These are phyloP conservation scores for Volvox carteri DNA, from an alignment of 163 green algal species.

Conservation along the genomic window DNA sequence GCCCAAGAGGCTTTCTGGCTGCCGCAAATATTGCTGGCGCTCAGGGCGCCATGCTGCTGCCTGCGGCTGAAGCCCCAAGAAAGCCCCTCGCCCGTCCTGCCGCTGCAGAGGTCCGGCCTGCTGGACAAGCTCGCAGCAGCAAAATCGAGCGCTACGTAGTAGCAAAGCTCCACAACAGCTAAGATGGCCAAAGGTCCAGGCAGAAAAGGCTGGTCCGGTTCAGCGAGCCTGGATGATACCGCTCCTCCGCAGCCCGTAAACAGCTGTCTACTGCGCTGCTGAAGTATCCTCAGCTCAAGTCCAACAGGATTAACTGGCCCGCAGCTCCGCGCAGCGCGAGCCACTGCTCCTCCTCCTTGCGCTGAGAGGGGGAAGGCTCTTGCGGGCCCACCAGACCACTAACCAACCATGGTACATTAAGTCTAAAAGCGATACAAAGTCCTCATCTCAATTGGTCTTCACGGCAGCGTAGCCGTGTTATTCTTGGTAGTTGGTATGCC, in stretches of 20 bases:
- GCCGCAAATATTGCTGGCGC: conserved; percentile 34
- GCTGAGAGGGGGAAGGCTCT: conserved; percentile 35
- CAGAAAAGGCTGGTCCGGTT: conserved; percentile 10
- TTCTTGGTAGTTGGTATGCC: conserved; percentile 27
- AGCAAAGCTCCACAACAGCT: not conserved
- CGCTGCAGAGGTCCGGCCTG: conserved; percentile 27
- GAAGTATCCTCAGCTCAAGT: conserved; percentile 1
- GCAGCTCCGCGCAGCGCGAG: conserved; percentile 25
- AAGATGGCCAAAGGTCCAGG: not conserved
- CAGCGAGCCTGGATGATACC: not conserved
- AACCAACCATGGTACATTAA: conserved; percentile 29
- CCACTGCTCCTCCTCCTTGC: conserved; percentile 13
- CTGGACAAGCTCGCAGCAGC: conserved; percentile 30
- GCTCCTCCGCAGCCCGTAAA: conserved; percentile 16
- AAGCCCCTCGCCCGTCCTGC: conserved; percentile 37
- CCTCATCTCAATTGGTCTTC: not conserved
- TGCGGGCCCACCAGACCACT: conserved; percentile 26
- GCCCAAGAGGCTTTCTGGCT: conserved; percentile 12
- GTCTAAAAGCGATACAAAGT: conserved; percentile 4
- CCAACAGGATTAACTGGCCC: conserved; percentile 32
- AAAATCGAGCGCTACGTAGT: not conserved
- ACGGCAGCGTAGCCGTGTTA: conserved; percentile 20
- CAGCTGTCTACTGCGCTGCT: not conserved
- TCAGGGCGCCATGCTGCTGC: conserved; percentile 51
- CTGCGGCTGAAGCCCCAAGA: conserved; percentile 46